Conservation (phyloP, 2,329 filamentous ascomycete species). For the Xylaria sp. region DNA sequence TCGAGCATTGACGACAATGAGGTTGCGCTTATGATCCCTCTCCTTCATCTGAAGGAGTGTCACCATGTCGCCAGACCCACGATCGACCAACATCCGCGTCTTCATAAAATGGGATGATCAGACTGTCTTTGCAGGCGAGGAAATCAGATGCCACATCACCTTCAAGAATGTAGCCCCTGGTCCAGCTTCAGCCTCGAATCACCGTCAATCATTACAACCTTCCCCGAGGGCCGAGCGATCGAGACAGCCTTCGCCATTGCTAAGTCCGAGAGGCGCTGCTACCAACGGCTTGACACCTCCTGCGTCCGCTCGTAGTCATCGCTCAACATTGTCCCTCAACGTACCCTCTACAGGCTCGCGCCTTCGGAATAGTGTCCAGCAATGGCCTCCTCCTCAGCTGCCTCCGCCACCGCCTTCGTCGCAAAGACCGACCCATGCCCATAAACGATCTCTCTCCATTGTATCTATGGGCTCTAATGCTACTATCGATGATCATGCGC, state of each 20-base stretch:
- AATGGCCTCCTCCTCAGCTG: conserved; percentile 47
- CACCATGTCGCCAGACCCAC: conserved; percentile 56
- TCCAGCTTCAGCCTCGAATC: conserved; percentile 37
- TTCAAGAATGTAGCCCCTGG: conserved; percentile 82
- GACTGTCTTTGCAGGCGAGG: conserved; percentile 94
- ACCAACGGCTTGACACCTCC: conserved; percentile 54
- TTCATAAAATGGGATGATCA: conserved; percentile 95
- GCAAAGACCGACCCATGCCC: conserved; percentile 57
- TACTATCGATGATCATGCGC: conserved; percentile 52
- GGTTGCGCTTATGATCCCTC: conserved; percentile 38
- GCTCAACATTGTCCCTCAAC: conserved; percentile 70
- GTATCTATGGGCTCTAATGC: conserved; percentile 72
- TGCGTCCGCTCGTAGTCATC: conserved; percentile 61
- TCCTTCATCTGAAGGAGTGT: conserved; percentile 44
- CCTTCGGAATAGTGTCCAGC: conserved; percentile 53
- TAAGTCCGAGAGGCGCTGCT: conserved; percentile 48
- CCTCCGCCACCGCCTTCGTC: conserved; percentile 34
- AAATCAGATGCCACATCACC: conserved; percentile 92
- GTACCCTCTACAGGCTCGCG: conserved; percentile 54
- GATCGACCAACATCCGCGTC: conserved; percentile 79
- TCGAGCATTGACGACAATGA: conserved; percentile 34
- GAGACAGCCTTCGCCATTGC: conserved; percentile 51
- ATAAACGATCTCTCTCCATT: conserved; percentile 81
- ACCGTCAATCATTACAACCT: conserved; percentile 34
- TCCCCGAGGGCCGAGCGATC: conserved; percentile 44